Base-by-base conservation (phyloP, 1,284 basidiomycete genomes). In the Irpex lacteus region DNA sequence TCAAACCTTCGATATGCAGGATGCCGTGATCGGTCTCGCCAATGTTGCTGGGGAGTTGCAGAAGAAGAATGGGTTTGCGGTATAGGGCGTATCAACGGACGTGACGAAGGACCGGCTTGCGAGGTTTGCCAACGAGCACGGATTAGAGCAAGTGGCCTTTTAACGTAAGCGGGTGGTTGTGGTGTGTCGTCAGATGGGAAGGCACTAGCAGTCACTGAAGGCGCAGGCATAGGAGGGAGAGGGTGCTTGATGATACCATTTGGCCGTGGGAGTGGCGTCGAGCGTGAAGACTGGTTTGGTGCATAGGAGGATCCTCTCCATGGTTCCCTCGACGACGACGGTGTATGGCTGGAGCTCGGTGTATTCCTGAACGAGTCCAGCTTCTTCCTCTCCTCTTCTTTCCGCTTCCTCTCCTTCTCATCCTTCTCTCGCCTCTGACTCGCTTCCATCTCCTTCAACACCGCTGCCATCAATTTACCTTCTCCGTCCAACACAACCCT, bases 401-500 rank as follows among this genome's bases (percentile, higher is more conserved):
- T 71, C 69, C 50, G 76, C 79, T 66, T 76, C 70, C 76, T 75
- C 70, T 77, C 71, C 73, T 79, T 82, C 72, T 83, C 82, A 66
- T 86, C 80, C 66, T 77, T 75, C 63, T 85, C 83, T 59, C 77
- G 72, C 70, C 78, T 80, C 72, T 81, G 76, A 54, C 54, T 26
- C 6, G 82, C 83, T 8, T 89, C 86, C 66, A 89, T 69, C 73
- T 87, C 85, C 68, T 80, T 84, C 72, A 89, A 67, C 44, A 90
- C 82, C 3, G 86, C 86, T 66, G 80, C 83, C 67, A 89, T 68
- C 67, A 80, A 81, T 68, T 77, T 74, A 9, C 85, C 85, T 66
- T 90, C 87, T 0, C 83, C 83, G 70, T 92, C 90, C 60, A 89
- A 79, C 19, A 88, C 83, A 0, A 85, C 88, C 21, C 79, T 76